A percentile compares a stretch with the other conserved stretches of the same genome.
Conservation (phyloP, 2,329 filamentous ascomycete species). For the Neoascochyta sp. region DNA sequence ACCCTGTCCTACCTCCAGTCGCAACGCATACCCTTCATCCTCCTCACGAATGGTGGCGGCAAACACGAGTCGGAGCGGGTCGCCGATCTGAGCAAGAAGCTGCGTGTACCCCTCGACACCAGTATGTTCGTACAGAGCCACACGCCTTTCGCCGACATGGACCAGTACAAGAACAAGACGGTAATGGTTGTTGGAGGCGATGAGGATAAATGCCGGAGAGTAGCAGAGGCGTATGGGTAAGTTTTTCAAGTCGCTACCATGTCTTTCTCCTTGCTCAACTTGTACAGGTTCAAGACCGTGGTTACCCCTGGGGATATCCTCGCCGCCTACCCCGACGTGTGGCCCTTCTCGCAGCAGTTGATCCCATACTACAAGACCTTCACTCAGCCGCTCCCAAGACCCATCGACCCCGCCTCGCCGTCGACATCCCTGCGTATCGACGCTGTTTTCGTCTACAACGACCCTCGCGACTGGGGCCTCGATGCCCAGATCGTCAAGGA, state of each 20-base stretch:
- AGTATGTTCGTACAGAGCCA: constrained; percentile 83
- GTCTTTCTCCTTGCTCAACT: constrained; percentile 5
- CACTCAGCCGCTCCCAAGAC: constrained; percentile 55
- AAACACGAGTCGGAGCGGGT: constrained; percentile 74
- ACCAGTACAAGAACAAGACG: constrained; percentile 55
- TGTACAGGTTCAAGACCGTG: constrained; percentile 57
- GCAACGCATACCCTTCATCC: constrained; percentile 81
- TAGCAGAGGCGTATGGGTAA: constrained; percentile 60
- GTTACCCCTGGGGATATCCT: constrained; percentile 84
- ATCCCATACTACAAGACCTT: constrained; percentile 58
- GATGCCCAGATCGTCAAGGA: constrained; percentile 84
- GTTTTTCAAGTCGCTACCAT: no score
- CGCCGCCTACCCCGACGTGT: constrained; percentile 67
- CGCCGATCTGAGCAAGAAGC: constrained; percentile 62
- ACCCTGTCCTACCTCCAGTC: constrained; percentile 69
- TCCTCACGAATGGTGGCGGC: constrained; percentile 93
- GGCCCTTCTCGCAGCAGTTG: constrained; percentile 74
- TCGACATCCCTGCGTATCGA: constrained; percentile 69
- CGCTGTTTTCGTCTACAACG: constrained; percentile 90
- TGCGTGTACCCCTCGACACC: constrained; percentile 61
- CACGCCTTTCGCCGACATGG: constrained; percentile 72
- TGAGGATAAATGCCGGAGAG: constrained; percentile 58
- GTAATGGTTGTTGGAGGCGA: constrained; percentile 50
- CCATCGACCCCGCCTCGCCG: constrained; percentile 47
- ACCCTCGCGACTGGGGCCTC: constrained; percentile 92